Evolutionary conservation across 495 filamentous ascomycete species (phyloP).

Genomic region (Talaromyces wortmannii): DNA sequence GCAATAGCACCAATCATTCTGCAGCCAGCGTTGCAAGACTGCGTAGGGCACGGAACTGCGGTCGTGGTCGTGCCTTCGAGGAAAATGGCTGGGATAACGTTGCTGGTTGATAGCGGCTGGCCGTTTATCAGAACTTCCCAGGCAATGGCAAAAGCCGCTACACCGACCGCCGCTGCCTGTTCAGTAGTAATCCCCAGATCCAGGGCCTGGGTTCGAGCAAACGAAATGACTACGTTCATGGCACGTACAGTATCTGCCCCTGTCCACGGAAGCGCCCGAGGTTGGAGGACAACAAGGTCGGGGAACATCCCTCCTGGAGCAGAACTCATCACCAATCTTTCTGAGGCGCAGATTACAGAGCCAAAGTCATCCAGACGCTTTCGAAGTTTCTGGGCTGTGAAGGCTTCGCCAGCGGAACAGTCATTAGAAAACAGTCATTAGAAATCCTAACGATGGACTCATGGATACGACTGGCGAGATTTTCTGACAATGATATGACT

Average conservation of each 20-base stretch:
- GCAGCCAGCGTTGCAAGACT: background rate
- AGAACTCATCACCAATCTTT: background rate
- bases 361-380: background rate
- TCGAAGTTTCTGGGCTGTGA: background rate
- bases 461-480: background rate
- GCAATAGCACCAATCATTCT: background rate
- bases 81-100: constrained; percentile 13
- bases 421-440: background rate
- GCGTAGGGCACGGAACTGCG: constrained; percentile 5
- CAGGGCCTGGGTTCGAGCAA: background rate
- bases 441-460: background rate
- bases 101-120: background rate
- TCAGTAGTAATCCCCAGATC: background rate
- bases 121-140: background rate
- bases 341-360: background rate
- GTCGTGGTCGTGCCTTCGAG: constrained; percentile 33
- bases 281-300: background rate
- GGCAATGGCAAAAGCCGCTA: background rate
- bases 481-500: background rate
- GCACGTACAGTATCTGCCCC: background rate
- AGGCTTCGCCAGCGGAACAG: background rate
- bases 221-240: background rate
- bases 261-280: background rate
- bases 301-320: background rate
- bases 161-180: background rate